Base-by-base conservation (phyloP, 306 rosid genomes). In the Cucumis sativus region DNA sequence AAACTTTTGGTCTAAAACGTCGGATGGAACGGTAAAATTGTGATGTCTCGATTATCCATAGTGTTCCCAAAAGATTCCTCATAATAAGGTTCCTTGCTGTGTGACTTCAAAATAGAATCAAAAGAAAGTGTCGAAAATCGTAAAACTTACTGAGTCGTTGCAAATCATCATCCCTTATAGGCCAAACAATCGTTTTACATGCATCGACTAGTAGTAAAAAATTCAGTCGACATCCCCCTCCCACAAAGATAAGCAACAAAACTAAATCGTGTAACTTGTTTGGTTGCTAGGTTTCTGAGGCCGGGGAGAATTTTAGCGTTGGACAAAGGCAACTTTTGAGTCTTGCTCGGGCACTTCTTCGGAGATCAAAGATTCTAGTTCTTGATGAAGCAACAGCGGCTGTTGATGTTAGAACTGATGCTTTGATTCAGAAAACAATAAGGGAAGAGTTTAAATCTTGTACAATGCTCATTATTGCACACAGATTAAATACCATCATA, bases 321-420 rank as follows among this genome's bases (percentile, higher is more conserved):
- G 98, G 98, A 69, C 98, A 93, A 85, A 86, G 96, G 82, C 98
- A 93, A 74, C 90, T 93, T 40, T 79, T 93, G 76, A 91, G 97
- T 84, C 91, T 93, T 78, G 90, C 94, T n/a, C 88, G 98, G 78
- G 96, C 98, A 47, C 82, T 93, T 74, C 83, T 93, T 77, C 82
- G 93, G 62, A 85, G 96, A 84, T 90, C 98, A 7, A 93, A 89
- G 85, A 88, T 93, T 76, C 90, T 93, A 11, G 97, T 93, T 54
- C 88, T 93, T 35, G 98, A 93, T 54, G 98, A 93, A 87, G 98
- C 98, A 43, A 93, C 98, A 45, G 98, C 97, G 45, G 91, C 98
- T 43, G 97, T 93, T 28, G 98, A 93, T 84, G 98, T 93, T 67
- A 80, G 96, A 86, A 93, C 98, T 21, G 98, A 93, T 79, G 91